A percentile compares a stretch with the other conserved stretches of the same genome.
phyloP scores from a whole-genome alignment of 1,284 basidiomycete species.

The Irpex lacteus region DNA sequence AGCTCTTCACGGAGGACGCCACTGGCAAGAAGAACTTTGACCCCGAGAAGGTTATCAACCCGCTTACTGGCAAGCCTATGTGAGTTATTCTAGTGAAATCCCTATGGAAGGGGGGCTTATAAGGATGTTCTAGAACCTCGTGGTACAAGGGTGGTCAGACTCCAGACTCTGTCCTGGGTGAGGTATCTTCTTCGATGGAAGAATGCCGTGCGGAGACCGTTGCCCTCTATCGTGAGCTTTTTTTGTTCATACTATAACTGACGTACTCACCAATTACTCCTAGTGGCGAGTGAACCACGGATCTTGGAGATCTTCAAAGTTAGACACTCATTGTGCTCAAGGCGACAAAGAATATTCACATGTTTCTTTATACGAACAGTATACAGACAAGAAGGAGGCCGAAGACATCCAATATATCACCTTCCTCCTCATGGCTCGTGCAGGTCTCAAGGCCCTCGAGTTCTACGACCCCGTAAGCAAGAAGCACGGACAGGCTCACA shows the following conservation, averaged over 20 bases:
- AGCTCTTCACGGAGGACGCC: slow-evolving; percentile 71
- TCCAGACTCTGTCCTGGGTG: slow-evolving; percentile 73
- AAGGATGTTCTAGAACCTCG: slow-evolving; percentile 43
- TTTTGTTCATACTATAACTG: not conserved
- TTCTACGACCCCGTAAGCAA: slow-evolving; percentile 77
- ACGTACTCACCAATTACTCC: not conserved
- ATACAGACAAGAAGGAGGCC: slow-evolving; percentile 61
- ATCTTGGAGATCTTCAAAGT: slow-evolving; percentile 79
- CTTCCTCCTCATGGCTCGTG: slow-evolving; percentile 83
- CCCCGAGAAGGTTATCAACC: slow-evolving; percentile 70
- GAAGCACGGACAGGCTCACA: slow-evolving; percentile 89
- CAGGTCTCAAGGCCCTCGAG: slow-evolving; percentile 76
- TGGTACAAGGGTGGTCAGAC: slow-evolving; percentile 88
- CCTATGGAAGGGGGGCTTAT: too few relatives aligned
- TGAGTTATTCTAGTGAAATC: too few relatives aligned
- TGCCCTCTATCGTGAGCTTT: slow-evolving; percentile 64
- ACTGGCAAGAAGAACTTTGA: slow-evolving; percentile 82
- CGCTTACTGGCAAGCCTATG: slow-evolving; percentile 79
- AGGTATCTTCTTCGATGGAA: slow-evolving; percentile 84
- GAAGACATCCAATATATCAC: slow-evolving; percentile 79
- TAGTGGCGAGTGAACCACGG: slow-evolving; percentile 54
- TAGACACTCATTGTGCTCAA: slow-evolving; percentile 8
- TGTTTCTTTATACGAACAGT: too few relatives aligned
- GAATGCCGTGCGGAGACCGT: slow-evolving; percentile 86
- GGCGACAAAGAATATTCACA: too few relatives aligned